phyloP scores from a whole-genome alignment of 2,329 filamentous ascomycete species.

The Emmonsiellopsis sp. region DNA sequence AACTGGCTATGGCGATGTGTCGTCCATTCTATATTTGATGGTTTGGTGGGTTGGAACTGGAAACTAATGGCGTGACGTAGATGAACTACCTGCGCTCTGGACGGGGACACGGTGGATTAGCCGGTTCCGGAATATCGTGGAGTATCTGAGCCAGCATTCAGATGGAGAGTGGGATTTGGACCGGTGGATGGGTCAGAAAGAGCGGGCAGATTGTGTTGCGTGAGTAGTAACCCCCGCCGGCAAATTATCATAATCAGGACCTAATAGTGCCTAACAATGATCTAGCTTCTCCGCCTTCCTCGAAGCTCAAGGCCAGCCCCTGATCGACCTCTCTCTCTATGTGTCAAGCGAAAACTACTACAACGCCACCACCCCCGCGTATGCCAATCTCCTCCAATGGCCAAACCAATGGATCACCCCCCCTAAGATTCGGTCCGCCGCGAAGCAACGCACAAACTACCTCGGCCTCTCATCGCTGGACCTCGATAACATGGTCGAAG shows the following conservation, averaged over 20 bases:
- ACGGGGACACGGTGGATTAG: slow-evolving; percentile 46
- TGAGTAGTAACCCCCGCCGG: slow-evolving; percentile 21
- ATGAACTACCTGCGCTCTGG: slow-evolving; percentile 48
- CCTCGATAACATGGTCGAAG: slow-evolving; percentile 41
- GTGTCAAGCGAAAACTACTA: slow-evolving; percentile 84
- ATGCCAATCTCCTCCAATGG: slow-evolving; percentile 70
- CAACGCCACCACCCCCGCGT: slow-evolving; percentile 65
- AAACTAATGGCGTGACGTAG: slow-evolving; percentile 22
- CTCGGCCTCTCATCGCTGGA: slow-evolving; percentile 61
- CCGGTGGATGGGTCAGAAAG: slow-evolving; percentile 29
- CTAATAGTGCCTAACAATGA: not conserved
- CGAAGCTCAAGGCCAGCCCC: slow-evolving; percentile 60
- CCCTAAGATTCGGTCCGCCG: slow-evolving; percentile 59
- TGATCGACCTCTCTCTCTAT: slow-evolving; percentile 81
- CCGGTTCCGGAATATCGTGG: slow-evolving; percentile 45
- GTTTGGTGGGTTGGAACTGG: not conserved
- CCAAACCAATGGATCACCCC: slow-evolving; percentile 83
- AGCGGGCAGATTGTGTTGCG: slow-evolving; percentile 42
- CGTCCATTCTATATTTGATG: not conserved
- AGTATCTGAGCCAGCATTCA: slow-evolving; percentile 40
- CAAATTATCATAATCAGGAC: not conserved
- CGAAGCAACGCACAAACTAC: slow-evolving; percentile 59
- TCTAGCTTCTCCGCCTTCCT: slow-evolving; percentile 55
- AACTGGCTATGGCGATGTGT: slow-evolving; percentile 5
- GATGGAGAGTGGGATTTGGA: slow-evolving; percentile 42